Evolutionary conservation across 208 protist genomes (phyloP).

Genomic region (Trichomonas tenax): DNA sequence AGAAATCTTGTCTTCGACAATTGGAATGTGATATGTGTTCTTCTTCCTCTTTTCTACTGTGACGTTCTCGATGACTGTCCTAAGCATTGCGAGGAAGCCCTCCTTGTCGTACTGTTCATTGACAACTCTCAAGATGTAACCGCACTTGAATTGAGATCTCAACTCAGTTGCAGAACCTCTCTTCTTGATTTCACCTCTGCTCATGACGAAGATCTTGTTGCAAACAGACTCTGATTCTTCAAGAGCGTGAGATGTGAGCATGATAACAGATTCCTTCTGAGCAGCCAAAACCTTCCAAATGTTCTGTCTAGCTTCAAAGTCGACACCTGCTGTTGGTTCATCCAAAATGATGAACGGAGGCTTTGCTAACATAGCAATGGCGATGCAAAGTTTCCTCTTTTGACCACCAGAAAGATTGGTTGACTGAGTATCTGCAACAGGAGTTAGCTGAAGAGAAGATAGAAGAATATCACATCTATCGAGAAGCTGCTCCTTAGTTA

Average conservation of each 20-base stretch:
- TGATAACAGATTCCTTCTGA: background rate
- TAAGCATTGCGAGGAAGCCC: background rate
- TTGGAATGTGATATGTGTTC: background rate
- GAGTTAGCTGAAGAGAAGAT: background rate
- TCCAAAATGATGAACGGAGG: background rate
- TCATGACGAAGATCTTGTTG: background rate
- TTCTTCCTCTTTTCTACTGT: background rate
- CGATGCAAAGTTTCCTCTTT: constrained; percentile 19
- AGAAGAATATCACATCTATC: background rate
- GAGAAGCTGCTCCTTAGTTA: background rate
- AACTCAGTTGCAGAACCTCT: background rate
- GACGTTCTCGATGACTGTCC: too few species aligned
- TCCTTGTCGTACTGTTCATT: background rate
- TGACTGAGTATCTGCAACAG: background rate
- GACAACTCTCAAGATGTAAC: background rate
- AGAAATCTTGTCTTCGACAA: background rate
- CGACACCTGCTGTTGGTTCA: constrained; percentile 5
- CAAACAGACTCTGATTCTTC: constrained; percentile 2
- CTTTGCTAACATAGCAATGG: background rate
- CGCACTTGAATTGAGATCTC: background rate
- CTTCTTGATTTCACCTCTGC: background rate
- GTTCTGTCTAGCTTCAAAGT: background rate
- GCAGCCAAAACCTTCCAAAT: background rate
- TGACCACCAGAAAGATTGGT: constrained; percentile 8
- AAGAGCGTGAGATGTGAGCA: background rate